phyloP scores from a whole-genome alignment of 495 filamentous ascomycete species.

The Clavariopsis aquatica region DNA sequence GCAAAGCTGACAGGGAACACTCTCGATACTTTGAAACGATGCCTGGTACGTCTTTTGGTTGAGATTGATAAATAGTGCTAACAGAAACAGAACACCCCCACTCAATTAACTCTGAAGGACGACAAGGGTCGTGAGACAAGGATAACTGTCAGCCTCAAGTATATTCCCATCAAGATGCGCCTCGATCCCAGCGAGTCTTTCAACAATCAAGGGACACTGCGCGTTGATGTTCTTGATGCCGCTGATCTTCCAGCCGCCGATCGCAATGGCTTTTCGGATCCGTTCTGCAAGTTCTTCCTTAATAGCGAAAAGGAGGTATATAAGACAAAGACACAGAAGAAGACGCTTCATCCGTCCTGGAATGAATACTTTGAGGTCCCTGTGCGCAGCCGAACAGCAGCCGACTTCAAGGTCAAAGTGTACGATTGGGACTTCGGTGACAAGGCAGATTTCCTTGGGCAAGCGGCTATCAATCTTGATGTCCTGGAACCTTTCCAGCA shows the following conservation, averaged over 20 bases:
- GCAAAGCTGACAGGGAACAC: conserved; percentile 86
- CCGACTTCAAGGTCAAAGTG: conserved; percentile 80
- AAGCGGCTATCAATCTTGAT: conserved; percentile 73
- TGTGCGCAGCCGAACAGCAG: conserved; percentile 77
- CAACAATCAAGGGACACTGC: conserved; percentile 94
- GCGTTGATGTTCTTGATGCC: conserved; percentile 87
- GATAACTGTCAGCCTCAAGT: conserved; percentile 87
- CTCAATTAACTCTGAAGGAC: conserved; percentile 72
- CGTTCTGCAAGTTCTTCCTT: conserved; percentile 91
- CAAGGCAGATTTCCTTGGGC: conserved; percentile 83
- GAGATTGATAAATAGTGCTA: neutral
- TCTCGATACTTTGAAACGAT: conserved; percentile 79
- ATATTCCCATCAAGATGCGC: conserved; percentile 88
- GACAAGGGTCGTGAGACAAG: conserved; percentile 74
- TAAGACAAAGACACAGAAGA: conserved; percentile 95
- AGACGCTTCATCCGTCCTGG: conserved; percentile 91
- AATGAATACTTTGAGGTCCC: conserved; percentile 90
- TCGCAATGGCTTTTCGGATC: conserved; percentile 93
- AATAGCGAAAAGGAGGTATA: conserved; percentile 75
- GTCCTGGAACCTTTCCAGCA: conserved; percentile 80
- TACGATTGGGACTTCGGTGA: conserved; percentile 96
- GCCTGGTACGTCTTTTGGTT: conserved; percentile 60
- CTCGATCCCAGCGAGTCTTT: conserved; percentile 94
- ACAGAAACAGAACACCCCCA: conserved; percentile 74
- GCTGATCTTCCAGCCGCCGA: conserved; percentile 87